Base-by-base conservation (phyloP, 805 yeast species). In the Debaryomyces maramus region DNA sequence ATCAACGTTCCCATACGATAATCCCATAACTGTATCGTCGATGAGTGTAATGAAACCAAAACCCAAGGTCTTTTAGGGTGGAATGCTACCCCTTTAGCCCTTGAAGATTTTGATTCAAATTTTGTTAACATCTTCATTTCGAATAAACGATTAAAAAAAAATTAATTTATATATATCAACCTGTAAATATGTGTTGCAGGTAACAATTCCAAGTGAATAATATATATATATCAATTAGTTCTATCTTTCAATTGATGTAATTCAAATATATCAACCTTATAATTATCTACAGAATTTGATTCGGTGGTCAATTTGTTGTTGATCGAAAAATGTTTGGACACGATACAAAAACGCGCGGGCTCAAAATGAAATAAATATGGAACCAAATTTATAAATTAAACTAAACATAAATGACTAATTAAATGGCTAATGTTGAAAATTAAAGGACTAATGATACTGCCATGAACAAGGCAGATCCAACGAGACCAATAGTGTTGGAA, bases 21-120 rank as follows among this genome's bases (percentile, higher is more conserved):
- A 67, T 93, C 99, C 99, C 99, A 93, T 48, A 93, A 75, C 65
- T 95, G 99, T 61, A 93, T 91, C n/a, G 97, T 89, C n/a, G 97
- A 88, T 19, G 97, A 87, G 64, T 91, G 93, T 45, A 95, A 75
- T 6, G 98, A 89, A 23, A 90, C 98, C 53, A 93, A 75, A 44
- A 89, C 88, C 97, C 97, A 93, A 44, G 99, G 97, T 63, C 93
- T 74, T 51, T 82, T 82, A 38, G 98, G 97, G 67, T 95, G 97
- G 70, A 93, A 89, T 42, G 99, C 97, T 60, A 93, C 87, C 50
- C 97, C 95, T 69, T 93, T 89, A 45, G 98, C 96, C 77, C 98
- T 78, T 44, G 97, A 87, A 48, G 97, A 88, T 78, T 93, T 88
- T 59, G 98, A 90, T 72, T 95, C 97, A 66, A 91, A 91, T 83